These are phyloP conservation scores for Saccharomyces uvarum DNA, from an alignment of 1,139 yeast species.

Conservation along the genomic window DNA sequence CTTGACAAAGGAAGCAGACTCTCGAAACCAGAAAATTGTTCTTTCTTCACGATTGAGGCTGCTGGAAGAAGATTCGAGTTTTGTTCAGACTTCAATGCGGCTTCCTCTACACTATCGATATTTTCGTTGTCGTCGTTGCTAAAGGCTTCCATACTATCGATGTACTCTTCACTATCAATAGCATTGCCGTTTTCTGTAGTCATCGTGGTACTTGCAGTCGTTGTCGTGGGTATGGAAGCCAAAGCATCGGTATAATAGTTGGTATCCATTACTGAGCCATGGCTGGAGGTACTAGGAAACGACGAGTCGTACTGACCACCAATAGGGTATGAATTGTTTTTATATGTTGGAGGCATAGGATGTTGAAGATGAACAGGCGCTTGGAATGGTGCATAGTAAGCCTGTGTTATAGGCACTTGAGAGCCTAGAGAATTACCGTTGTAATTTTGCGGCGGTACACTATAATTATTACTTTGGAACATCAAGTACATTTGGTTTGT, in stretches of 20 bases:
- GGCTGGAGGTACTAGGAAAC: not conserved
- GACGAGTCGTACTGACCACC: not conserved
- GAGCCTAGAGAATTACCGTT: not conserved
- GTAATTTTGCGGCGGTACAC: not conserved
- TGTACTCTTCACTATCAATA: not conserved
- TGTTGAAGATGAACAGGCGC: not conserved
- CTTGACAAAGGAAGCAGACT: not conserved
- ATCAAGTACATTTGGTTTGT: not conserved
- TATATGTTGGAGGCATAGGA: not conserved
- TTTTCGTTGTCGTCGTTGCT: constrained; percentile 7
- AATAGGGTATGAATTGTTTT: not conserved
- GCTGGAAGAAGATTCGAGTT: not conserved
- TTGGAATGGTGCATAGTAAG: not conserved
- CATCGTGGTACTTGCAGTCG: not conserved
- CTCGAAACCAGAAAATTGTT: not conserved
- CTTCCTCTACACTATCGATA: constrained; percentile 2
- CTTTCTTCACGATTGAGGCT: not conserved
- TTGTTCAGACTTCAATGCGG: not conserved
- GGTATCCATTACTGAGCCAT: not conserved
- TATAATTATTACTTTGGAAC: not conserved
- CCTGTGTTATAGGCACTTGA: not conserved
- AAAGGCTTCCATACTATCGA: not conserved
- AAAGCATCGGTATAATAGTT: not conserved
- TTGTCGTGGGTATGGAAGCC: not conserved
- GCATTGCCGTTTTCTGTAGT: not conserved